These are phyloP conservation scores for Wallacemonas collosoma DNA, from an alignment of 208 protist species.

Conservation along the genomic window DNA sequence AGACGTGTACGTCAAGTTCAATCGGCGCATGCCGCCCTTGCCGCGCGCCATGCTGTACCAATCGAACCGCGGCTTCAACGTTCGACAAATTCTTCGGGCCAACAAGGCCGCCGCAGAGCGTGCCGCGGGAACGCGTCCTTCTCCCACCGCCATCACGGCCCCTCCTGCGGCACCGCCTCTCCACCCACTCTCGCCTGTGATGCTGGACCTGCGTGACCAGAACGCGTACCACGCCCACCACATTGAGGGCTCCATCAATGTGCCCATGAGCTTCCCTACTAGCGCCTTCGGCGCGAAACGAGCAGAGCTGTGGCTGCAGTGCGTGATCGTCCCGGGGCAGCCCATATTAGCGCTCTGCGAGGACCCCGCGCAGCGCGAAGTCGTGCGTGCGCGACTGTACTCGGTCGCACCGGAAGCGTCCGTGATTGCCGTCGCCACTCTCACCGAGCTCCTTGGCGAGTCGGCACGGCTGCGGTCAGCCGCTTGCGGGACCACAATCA, in stretches of 20 bases:
- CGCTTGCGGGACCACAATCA: background rate
- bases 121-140: background rate
- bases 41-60: slow-evolving; percentile 58
- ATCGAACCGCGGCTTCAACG: slow-evolving; percentile 46
- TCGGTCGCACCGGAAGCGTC: slow-evolving; percentile 39
- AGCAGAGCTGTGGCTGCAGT: slow-evolving; percentile 85
- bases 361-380: slow-evolving; percentile 22
- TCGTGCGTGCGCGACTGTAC: slow-evolving; percentile 31
- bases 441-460: slow-evolving; percentile 29
- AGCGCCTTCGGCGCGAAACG: slow-evolving; percentile 62
- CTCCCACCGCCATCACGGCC: background rate
- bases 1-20: slow-evolving; percentile 42
- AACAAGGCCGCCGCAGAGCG: background rate
- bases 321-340: slow-evolving; percentile 61
- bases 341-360: slow-evolving; percentile 55
- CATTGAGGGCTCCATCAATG: slow-evolving; percentile 52
- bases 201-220: slow-evolving; percentile 62
- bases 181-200: slow-evolving; percentile 26
- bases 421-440: slow-evolving; percentile 36
- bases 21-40: slow-evolving; percentile 48
- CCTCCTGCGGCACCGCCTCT: background rate
- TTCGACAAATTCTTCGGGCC: slow-evolving; percentile 31
- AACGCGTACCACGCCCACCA: slow-evolving; percentile 58
- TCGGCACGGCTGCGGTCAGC: background rate
- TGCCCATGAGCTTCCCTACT: slow-evolving; percentile 82